These are phyloP conservation scores for Kernera saxatilis DNA, from an alignment of 345 rosid species.

Conservation along the genomic window DNA sequence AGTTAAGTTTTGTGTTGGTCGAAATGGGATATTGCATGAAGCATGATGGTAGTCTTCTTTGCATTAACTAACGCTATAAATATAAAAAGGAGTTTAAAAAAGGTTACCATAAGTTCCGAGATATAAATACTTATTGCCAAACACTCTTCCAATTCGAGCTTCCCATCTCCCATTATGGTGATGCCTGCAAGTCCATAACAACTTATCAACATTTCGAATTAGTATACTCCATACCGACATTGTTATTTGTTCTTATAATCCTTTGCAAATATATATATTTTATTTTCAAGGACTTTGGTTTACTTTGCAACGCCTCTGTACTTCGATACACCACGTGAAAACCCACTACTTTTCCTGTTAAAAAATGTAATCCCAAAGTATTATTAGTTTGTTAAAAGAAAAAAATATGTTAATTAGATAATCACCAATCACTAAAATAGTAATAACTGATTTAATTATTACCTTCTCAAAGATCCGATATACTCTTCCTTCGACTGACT, in stretches of 20 bases:
- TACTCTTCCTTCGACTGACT: conserved; percentile 77
- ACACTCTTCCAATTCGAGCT: conserved; percentile 72
- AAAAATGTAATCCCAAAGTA: neutral
- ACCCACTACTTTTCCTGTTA: conserved; percentile 87
- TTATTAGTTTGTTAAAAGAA: neutral
- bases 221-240: neutral
- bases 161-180: conserved; percentile 88
- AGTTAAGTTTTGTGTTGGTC: neutral
- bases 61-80: neutral
- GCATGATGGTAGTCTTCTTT: neutral
- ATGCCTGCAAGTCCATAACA: conserved; percentile 37
- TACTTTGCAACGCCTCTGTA: conserved; percentile 97
- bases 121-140: conserved; percentile 69
- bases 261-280: neutral
- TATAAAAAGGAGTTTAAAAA: neutral
- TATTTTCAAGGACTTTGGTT: neutral
- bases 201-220: neutral
- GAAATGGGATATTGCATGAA: neutral
- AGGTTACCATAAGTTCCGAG: conserved; percentile 60
- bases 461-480: conserved; percentile 89
- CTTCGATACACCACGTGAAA: conserved; percentile 92
- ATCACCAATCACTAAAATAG: neutral
- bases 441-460: neutral
- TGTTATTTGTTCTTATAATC: neutral
- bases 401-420: neutral